Conservation (phyloP, 768 basidiomycete genomes). For the Candolleomyces aberdarensis region DNA sequence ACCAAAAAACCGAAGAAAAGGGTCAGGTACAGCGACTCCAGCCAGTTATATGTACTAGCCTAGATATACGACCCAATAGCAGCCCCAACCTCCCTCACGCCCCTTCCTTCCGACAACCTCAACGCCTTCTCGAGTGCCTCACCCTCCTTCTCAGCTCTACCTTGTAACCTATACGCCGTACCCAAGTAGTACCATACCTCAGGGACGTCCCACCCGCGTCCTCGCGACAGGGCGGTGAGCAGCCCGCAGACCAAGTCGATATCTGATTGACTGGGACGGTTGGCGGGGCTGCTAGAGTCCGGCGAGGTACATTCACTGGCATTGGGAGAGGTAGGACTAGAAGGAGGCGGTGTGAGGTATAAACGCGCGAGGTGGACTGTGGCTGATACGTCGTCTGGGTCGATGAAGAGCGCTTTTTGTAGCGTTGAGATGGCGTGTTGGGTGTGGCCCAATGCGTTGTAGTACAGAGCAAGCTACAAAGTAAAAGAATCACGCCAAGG, state of each 20-base stretch:
- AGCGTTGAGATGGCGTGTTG: slow-evolving; percentile 72
- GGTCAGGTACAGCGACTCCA: too few relatives aligned
- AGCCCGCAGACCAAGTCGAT: slow-evolving; percentile 83
- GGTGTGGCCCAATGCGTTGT: slow-evolving; percentile 53
- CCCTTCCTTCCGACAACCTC: slow-evolving; percentile 54
- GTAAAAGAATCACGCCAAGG: not conserved
- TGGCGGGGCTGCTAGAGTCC: not conserved
- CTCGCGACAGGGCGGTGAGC: slow-evolving; percentile 72
- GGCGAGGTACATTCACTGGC: not conserved
- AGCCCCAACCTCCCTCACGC: slow-evolving; percentile 58
- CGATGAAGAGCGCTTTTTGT: slow-evolving; percentile 85
- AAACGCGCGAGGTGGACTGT: slow-evolving; percentile 75
- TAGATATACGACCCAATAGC: slow-evolving; percentile 71
- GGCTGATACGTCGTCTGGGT: slow-evolving; percentile 75
- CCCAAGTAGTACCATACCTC: slow-evolving; percentile 96
- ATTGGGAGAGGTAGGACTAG: not conserved
- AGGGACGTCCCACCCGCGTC: slow-evolving; percentile 84
- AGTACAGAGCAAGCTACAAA: slow-evolving; percentile 68
- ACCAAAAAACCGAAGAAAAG: too few relatives aligned
- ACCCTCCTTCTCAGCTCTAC: slow-evolving; percentile 63
- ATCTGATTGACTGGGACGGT: slow-evolving; percentile 26
- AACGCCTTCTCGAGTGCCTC: slow-evolving; percentile 76
- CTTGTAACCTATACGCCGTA: slow-evolving; percentile 75
- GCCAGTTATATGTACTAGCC: not conserved
- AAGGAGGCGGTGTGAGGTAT: slow-evolving; percentile 45